Evolutionary conservation across 2,329 filamentous ascomycete species (phyloP).

Genomic region (Colletotrichum brevisporum): DNA sequence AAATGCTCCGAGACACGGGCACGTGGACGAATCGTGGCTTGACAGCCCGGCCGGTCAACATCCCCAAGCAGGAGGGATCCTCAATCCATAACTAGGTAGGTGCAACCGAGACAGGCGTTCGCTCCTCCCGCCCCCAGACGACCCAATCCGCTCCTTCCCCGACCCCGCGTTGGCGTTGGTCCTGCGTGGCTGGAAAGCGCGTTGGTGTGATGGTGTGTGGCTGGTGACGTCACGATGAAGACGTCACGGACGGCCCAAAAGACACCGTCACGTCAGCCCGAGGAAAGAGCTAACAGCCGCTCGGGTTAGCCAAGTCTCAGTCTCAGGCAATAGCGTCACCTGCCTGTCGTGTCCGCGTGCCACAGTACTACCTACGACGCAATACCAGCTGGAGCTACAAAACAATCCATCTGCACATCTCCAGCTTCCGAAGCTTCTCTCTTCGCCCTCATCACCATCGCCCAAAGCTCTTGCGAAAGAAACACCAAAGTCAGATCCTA

Average conservation of each 20-base stretch:
- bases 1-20: constrained; percentile 17
- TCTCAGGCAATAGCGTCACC: constrained; percentile 33
- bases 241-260: constrained; percentile 29
- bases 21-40: constrained; percentile 23
- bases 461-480: background rate
- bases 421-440: background rate
- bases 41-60: background rate
- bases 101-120: background rate
- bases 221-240: constrained; percentile 41
- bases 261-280: background rate
- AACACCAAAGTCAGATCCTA: background rate
- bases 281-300: background rate
- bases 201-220: constrained; percentile 31
- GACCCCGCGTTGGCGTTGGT: background rate
- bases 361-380: constrained; percentile 22
- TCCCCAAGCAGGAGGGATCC: constrained; percentile 9
- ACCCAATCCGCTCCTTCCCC: constrained; percentile 19
- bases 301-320: constrained; percentile 25
- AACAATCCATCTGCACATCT: background rate
- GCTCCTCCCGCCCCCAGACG: constrained; percentile 9
- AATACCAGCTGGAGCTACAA: constrained; percentile 8
- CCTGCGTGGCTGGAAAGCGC: constrained; percentile 30
- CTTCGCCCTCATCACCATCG: background rate
- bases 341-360: constrained; percentile 17
- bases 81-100: background rate